These are phyloP conservation scores for Triangularia setosa DNA, from an alignment of 2,329 filamentous ascomycete genomes.

Conservation along the genomic window DNA sequence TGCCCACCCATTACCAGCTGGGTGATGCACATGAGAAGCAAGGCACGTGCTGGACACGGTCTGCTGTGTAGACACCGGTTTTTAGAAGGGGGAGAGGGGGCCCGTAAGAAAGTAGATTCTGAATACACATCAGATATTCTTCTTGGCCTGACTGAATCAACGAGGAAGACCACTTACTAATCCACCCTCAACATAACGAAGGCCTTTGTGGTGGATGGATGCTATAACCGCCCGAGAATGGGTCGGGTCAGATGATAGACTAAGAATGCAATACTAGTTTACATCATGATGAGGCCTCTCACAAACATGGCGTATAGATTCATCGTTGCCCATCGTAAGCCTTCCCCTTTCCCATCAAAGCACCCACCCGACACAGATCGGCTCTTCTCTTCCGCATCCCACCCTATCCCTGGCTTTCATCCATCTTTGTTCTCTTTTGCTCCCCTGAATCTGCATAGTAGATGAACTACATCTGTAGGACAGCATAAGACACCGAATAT, in stretches of 20 bases:
- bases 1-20: neutral
- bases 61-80: neutral
- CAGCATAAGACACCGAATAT: neutral
- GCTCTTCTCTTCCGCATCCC: neutral
- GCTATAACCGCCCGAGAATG: no score
- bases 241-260: no score
- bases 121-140: no score
- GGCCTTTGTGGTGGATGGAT: no score
- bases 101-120: no score
- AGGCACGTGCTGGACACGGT: neutral
- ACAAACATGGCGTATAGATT: no score
- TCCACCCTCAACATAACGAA: no score
- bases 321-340: neutral
- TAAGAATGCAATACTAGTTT: no score
- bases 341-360: neutral
- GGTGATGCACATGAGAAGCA: neutral
- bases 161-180: no score
- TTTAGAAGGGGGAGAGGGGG: neutral
- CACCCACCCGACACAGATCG: neutral
- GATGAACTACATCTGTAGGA: neutral
- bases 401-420: neutral
- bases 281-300: no score
- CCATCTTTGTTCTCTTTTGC: neutral
- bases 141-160: no score
- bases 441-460: no score